Evolutionary conservation across 805 yeast genomes (phyloP).

Genomic region (Yarrowia porcina): DNA sequence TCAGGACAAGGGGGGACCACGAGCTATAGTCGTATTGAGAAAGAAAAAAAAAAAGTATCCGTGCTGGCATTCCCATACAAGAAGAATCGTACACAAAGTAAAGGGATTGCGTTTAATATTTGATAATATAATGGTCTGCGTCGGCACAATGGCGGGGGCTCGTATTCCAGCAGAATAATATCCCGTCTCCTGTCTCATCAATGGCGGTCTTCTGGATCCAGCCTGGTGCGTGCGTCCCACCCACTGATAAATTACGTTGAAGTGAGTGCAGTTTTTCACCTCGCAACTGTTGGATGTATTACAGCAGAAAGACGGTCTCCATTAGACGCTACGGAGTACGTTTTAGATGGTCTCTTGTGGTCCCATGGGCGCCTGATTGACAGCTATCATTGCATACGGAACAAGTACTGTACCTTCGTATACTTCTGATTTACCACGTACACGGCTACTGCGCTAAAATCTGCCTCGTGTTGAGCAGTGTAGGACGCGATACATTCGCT

Average conservation of each 20-base stretch:
- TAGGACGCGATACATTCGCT: neutral
- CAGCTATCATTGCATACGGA: no score
- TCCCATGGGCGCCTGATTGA: no score
- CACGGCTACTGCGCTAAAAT: neutral
- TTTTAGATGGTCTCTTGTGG: no score
- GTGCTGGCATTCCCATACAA: no score
- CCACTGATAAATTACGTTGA: neutral
- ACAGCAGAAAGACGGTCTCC: no score
- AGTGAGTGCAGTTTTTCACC: neutral
- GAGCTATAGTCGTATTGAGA: no score
- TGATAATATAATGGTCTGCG: neutral
- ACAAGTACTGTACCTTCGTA: no score
- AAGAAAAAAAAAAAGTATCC: no score
- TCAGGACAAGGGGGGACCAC: no score
- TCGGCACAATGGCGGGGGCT: neutral
- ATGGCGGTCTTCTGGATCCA: neutral
- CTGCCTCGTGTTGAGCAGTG: no score
- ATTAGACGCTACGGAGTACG: no score
- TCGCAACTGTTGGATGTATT: neutral
- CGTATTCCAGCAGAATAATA: neutral
- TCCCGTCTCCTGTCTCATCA: neutral
- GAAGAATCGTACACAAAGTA: neutral
- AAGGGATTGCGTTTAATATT: neutral
- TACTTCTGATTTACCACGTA: neutral
- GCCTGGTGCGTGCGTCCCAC: neutral